Conservation (phyloP, 2,329 filamentous ascomycete species). For the Aspergillus amoenus region DNA sequence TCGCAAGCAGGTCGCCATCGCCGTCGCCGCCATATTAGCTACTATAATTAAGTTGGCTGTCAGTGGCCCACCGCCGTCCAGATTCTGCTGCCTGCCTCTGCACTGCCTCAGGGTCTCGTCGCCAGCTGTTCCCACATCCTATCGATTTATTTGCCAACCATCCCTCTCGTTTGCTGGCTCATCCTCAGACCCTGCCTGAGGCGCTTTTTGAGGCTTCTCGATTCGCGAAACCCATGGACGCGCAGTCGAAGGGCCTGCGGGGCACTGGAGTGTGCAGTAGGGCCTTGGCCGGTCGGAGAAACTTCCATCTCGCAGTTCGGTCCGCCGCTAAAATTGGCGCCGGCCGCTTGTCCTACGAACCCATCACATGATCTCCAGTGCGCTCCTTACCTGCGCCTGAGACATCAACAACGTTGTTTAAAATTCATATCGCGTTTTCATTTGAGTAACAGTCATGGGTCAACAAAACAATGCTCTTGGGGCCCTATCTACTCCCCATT, state of each 20-base stretch:
- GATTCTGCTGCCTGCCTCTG: neutral
- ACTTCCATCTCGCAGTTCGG: neutral
- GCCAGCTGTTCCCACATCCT: neutral
- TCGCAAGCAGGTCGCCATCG: neutral
- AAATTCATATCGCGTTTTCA: neutral
- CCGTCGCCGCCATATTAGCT: neutral
- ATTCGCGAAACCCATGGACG: neutral
- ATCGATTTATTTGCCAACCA: neutral
- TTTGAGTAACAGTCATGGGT: neutral
- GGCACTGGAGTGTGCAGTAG: neutral
- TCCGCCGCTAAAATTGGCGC: neutral
- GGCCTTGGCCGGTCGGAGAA: neutral
- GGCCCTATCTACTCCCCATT: neutral
- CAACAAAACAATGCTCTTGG: neutral
- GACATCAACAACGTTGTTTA: neutral
- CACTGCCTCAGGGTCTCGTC: constrained; percentile 9
- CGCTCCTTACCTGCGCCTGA: neutral
- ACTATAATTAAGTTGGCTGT: constrained; percentile 2
- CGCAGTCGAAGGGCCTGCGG: neutral
- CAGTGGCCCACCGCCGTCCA: neutral
- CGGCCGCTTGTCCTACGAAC: neutral
- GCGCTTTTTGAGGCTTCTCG: neutral
- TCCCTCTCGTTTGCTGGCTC: neutral
- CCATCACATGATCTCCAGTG: neutral
- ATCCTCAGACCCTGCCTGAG: neutral